Base-by-base conservation (phyloP, 257 asterid genomes). In the Solanum pimpinellifolium region DNA sequence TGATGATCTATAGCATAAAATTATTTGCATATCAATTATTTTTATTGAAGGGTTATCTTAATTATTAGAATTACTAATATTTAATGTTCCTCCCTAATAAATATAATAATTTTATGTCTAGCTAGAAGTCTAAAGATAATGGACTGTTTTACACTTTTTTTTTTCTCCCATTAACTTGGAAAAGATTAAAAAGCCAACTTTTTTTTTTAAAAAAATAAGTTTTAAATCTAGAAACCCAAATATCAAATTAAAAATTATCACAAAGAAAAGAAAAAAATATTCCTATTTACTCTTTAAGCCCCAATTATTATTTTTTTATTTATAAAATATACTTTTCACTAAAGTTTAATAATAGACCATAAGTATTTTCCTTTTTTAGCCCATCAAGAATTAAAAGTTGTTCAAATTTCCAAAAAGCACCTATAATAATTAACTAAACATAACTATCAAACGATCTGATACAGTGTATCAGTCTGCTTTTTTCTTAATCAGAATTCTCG, bases 341-440 rank as follows among this genome's bases (percentile, higher is more conserved):
- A 74, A 74, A 74, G 82, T 39, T 83, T 33, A 49, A 49, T 59
- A 47, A 9, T 27, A 16, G 37, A 83, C 27, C 39, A 35, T 23
- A 52, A 41, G 39, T 25, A 66, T 27, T 62, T 84, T 66, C 78
- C 62, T 4, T 42, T 27, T 44, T 85, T 68, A 68, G 87, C 44
- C 66, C 46, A 68, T 72, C 42, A 85, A 42, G 44, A 47, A 85
- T 47, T 29, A 20, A 72, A 84, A 68, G 29, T 25, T 21, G 20
- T 65, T 5, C 56, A 68, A 66, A 66, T 15, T 68, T 60, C 23
- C 69, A 31, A 78, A 80, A 10, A 80, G 68, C 85, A 46, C 29
- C 42, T 46, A 47, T 80, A 29, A 80, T 16, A 80, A 80, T 80
- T 47, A 78, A 78, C 33, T n/a, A 65, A 65, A 65, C 29, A 65